A percentile compares a stretch with the other conserved stretches of the same genome.
Evolutionary conservation across 2,329 filamentous ascomycete genomes (phyloP).

Genomic region (Colletotrichum sp.): DNA sequence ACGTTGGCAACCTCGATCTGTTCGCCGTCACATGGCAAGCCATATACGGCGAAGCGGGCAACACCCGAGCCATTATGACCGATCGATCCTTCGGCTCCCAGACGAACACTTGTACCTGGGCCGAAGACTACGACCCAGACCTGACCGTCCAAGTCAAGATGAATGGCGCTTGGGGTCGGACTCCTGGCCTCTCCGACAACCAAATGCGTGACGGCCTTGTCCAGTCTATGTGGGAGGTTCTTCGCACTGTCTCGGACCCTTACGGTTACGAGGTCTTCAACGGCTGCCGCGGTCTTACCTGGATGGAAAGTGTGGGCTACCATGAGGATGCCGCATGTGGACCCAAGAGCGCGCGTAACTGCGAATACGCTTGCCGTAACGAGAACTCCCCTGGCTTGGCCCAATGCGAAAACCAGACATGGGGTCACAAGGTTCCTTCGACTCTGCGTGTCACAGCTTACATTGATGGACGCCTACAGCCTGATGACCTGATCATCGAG

Average conservation of each 20-base stretch:
- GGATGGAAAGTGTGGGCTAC: constrained; percentile 16
- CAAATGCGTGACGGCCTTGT: constrained; percentile 23
- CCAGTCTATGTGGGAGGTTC: constrained; percentile 17
- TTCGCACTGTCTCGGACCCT: constrained; percentile 1
- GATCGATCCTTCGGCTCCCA: constrained; percentile 6
- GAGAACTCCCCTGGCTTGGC: constrained; percentile 9
- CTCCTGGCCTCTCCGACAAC: constrained; percentile 6
- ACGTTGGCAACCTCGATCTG: constrained; percentile 22
- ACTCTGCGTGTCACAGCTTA: constrained; percentile 19
- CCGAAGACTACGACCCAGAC: constrained; percentile 4
- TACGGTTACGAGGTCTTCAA: constrained; percentile 19
- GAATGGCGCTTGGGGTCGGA: constrained; percentile 22
- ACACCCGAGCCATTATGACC: constrained; percentile 15
- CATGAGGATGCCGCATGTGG: constrained; percentile 1
- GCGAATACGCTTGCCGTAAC: constrained; percentile 6
- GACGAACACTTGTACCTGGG: constrained; percentile 15
- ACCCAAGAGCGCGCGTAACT: neutral
- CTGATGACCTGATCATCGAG: constrained; percentile 20
- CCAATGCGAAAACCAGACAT: constrained; percentile 17
- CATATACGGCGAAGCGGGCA: constrained; percentile 20
- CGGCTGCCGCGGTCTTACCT: constrained; percentile 16
- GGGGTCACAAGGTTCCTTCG: constrained; percentile 21
- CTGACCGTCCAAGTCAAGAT: constrained; percentile 16
- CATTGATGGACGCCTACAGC: constrained; percentile 17
- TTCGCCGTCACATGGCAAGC: constrained; percentile 19